Conservation (phyloP, 345 rosid genomes). For the Gossypium thurberi region DNA sequence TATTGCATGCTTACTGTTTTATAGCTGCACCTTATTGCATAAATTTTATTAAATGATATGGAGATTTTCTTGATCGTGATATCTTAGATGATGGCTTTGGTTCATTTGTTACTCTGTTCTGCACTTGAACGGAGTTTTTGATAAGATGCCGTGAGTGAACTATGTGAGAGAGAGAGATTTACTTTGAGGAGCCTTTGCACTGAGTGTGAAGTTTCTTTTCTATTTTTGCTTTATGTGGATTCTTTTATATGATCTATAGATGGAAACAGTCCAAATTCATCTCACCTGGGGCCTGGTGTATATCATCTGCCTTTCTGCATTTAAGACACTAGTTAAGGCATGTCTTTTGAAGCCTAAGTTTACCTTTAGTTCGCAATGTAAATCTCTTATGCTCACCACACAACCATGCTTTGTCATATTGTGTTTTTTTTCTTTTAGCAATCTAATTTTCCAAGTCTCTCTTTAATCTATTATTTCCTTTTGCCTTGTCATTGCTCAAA, state of each 20-base stretch:
- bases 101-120: background rate
- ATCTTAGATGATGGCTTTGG: background rate
- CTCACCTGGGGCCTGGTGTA: background rate
- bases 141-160: background rate
- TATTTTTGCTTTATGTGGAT: background rate
- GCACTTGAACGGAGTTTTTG: background rate
- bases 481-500: background rate
- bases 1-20: background rate
- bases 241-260: background rate
- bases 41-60: background rate
- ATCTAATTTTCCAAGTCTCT: background rate
- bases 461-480: background rate
- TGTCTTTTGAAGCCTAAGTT: background rate
- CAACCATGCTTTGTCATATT: background rate
- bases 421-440: background rate
- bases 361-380: background rate
- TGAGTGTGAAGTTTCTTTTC: background rate
- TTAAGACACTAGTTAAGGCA: background rate
- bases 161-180: background rate
- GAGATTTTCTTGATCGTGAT: background rate
- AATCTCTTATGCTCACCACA: background rate
- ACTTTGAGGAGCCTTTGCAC: background rate
- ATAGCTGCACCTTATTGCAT: slow-evolving; percentile 6
- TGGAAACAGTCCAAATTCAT: background rate
- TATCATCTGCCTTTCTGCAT: background rate